These are phyloP conservation scores for Penicillium dipodomyicola DNA, from an alignment of 495 filamentous ascomycete genomes.

Conservation along the genomic window DNA sequence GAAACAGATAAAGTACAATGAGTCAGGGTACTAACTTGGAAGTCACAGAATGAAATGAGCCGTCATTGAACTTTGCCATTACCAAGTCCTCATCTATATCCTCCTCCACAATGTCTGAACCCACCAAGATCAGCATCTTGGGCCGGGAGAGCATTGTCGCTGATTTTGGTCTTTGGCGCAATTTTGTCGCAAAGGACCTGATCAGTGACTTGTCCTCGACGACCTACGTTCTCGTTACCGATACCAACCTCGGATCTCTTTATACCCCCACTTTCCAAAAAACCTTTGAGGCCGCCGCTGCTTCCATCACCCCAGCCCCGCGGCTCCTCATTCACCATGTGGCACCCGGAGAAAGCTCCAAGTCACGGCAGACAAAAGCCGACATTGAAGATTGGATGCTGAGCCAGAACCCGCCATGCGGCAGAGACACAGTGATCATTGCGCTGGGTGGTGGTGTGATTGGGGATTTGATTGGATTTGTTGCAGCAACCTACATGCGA, in stretches of 20 bases:
- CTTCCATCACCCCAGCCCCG: constrained; percentile 49
- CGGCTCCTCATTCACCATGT: constrained; percentile 84
- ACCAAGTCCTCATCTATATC: constrained; percentile 6
- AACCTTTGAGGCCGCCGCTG: constrained; percentile 59
- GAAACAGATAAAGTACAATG: constrained; percentile 15
- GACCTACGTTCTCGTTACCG: constrained; percentile 94
- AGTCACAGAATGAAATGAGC: constrained; percentile 39
- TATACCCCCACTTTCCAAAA: constrained; percentile 77
- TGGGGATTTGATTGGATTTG: constrained; percentile 95
- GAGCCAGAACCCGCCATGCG: constrained; percentile 69
- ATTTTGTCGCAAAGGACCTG: constrained; percentile 78
- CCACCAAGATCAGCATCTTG: constrained; percentile 55
- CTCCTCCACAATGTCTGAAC: constrained; percentile 37
- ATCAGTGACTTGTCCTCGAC: constrained; percentile 73
- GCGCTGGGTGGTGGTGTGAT: constrained; percentile 97
- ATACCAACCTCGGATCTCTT: constrained; percentile 80
- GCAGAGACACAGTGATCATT: constrained; percentile 90
- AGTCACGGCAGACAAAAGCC: constrained; percentile 87
- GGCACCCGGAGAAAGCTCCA: constrained; percentile 88
- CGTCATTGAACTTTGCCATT: constrained; percentile 7
- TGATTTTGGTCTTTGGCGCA: constrained; percentile 87
- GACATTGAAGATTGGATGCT: constrained; percentile 98
- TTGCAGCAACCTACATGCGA: constrained; percentile 97
- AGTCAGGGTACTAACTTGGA: constrained; percentile 17
- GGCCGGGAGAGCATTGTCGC: constrained; percentile 80